phyloP scores from a whole-genome alignment of 1,139 yeast genomes.

The Debaryomyces subglobosus region DNA sequence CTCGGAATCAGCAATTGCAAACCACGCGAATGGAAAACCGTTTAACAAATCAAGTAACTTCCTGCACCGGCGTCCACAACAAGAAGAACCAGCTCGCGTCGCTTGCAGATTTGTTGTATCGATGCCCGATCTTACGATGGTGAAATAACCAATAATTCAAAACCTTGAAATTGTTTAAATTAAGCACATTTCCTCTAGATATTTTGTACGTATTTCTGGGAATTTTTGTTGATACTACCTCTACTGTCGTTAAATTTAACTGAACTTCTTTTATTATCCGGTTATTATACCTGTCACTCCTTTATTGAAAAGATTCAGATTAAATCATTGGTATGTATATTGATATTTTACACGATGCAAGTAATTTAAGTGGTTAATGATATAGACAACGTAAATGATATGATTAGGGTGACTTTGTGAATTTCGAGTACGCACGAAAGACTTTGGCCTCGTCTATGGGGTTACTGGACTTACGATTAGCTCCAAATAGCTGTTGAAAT shows the following conservation, averaged over 20 bases:
- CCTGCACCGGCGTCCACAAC: conserved; percentile 1
- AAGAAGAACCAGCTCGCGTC: conserved; percentile 8
- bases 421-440: neutral
- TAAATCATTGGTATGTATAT: conserved; percentile 7
- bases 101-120: conserved; percentile 6
- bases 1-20: conserved; percentile 4
- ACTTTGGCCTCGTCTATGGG: neutral
- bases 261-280: conserved; percentile 12
- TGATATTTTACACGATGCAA: neutral
- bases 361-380: neutral
- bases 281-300: conserved; percentile 17
- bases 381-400: neutral
- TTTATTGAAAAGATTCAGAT: conserved; percentile 10
- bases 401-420: no score
- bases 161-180: neutral
- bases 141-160: neutral
- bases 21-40: conserved; percentile 8
- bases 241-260: conserved; percentile 9
- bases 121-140: neutral
- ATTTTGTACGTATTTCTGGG: neutral
- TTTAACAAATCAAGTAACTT: conserved; percentile 3
- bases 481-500: neutral
- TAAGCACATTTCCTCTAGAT: neutral
- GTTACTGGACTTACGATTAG: neutral
- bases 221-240: neutral